Conservation (phyloP, 257 asterid species). For the Asclepias syriaca region DNA sequence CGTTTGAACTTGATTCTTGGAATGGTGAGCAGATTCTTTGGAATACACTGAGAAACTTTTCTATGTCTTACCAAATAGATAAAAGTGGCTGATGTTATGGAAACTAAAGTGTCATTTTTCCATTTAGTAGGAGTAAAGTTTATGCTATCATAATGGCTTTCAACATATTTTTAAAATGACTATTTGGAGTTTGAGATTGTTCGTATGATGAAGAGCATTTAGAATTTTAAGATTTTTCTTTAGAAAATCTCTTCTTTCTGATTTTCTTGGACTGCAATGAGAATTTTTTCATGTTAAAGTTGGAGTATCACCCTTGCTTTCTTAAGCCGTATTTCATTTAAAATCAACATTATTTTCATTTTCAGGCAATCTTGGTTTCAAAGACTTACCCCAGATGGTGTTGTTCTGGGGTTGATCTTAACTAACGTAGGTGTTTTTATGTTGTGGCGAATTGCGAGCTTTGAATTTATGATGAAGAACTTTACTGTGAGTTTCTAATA, state of each 20-base stretch:
- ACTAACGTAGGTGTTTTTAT: slow-evolving; percentile 67
- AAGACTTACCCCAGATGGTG: slow-evolving; percentile 59
- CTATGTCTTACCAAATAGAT: background rate
- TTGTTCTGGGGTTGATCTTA: slow-evolving; percentile 57
- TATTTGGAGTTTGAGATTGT: background rate
- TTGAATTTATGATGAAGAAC: slow-evolving; percentile 61
- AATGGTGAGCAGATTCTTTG: background rate
- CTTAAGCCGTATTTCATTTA: background rate
- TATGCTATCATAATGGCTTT: background rate
- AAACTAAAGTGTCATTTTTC: background rate
- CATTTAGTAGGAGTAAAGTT: background rate
- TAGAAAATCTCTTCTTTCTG: background rate
- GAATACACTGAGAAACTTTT: background rate
- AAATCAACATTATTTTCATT: slow-evolving; percentile 9
- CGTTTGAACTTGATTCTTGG: background rate
- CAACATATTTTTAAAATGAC: background rate
- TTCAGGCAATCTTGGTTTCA: slow-evolving; percentile 45
- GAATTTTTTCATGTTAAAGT: background rate
- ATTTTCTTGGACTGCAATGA: background rate
- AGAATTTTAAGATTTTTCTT: background rate
- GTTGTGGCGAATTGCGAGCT: slow-evolving; percentile 59
- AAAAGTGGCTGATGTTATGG: background rate
- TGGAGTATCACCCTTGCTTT: background rate
- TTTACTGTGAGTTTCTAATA: slow-evolving; percentile 51
- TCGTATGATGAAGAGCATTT: background rate